These are phyloP conservation scores for Flaveria floridana DNA, from an alignment of 140 eudicot genomes.

Conservation along the genomic window DNA sequence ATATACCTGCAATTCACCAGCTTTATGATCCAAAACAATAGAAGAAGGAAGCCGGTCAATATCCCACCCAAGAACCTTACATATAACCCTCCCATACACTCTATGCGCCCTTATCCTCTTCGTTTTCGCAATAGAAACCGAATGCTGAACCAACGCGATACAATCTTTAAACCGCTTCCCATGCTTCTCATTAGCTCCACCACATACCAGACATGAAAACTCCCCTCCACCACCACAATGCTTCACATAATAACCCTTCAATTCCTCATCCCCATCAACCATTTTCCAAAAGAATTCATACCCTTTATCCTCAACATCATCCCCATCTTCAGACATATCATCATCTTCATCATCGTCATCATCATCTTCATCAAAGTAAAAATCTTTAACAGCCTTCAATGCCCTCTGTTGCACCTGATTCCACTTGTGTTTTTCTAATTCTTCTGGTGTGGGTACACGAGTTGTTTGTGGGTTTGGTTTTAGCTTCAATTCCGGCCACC, in stretches of 20 bases:
- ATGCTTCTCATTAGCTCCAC: slow-evolving; percentile 46
- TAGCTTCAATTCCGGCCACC: slow-evolving; percentile 54
- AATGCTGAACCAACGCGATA: slow-evolving; percentile 73
- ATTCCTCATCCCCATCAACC: slow-evolving; percentile 47
- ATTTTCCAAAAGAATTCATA: slow-evolving; percentile 46
- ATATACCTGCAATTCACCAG: slow-evolving; percentile 35
- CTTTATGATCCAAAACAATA: slow-evolving; percentile 29
- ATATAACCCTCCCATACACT: slow-evolving; percentile 58
- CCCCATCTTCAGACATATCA: slow-evolving; percentile 35
- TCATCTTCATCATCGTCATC: slow-evolving; percentile 32
- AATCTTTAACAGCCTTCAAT: slow-evolving; percentile 39
- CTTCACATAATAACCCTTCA: slow-evolving; percentile 54
- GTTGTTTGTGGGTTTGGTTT: slow-evolving; percentile 33
- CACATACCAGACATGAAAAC: slow-evolving; percentile 72
- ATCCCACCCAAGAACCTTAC: slow-evolving; percentile 91
- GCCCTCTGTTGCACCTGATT: slow-evolving; percentile 45
- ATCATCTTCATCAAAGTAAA: slow-evolving; percentile 35
- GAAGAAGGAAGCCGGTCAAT: slow-evolving; percentile 50
- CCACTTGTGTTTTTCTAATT: slow-evolving; percentile 37
- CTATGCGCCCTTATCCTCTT: slow-evolving; percentile 70
- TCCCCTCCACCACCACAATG: slow-evolving; percentile 70
- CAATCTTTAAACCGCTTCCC: slow-evolving; percentile 68
- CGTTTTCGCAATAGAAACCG: slow-evolving; percentile 54
- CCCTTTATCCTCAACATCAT: slow-evolving; percentile 37
- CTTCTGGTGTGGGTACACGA: slow-evolving; percentile 42